Conservation (phyloP, 2,329 filamentous ascomycete genomes). For the Fusarium stilboides region DNA sequence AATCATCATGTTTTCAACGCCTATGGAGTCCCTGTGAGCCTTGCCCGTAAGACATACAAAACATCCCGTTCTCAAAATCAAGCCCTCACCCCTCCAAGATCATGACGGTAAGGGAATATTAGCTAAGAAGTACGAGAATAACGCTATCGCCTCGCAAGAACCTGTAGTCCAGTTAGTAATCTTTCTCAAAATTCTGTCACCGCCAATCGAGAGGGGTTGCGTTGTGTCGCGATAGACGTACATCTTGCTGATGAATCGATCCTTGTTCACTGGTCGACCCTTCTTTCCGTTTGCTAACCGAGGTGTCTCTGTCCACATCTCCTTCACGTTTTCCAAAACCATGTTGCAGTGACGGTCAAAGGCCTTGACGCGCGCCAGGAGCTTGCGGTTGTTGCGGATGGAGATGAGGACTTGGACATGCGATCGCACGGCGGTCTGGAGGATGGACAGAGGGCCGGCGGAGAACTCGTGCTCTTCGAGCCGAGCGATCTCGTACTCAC, state of each 20-base stretch:
- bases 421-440: slow-evolving; percentile 95
- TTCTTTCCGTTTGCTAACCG: slow-evolving; percentile 87
- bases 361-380: slow-evolving; percentile 96
- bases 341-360: slow-evolving; percentile 99
- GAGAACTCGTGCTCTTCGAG: slow-evolving; percentile 72
- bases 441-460: slow-evolving; percentile 80
- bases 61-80: slow-evolving; percentile 47
- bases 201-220: slow-evolving; percentile 17
- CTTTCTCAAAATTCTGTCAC: slow-evolving; percentile 9
- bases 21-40: slow-evolving; percentile 55
- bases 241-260: slow-evolving; percentile 98
- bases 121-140: slow-evolving; percentile 88
- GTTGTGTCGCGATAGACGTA: slow-evolving; percentile 60
- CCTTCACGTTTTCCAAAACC: slow-evolving; percentile 93
- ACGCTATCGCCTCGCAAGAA: slow-evolving; percentile 91
- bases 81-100: slow-evolving; percentile 40
- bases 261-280: slow-evolving; percentile 94
- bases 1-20: slow-evolving; percentile 57
- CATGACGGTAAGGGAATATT: slow-evolving; percentile 39
- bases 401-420: slow-evolving; percentile 98
- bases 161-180: slow-evolving; percentile 62
- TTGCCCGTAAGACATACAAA: slow-evolving; percentile 52
- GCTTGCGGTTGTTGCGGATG: slow-evolving; percentile 97
- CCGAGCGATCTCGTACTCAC: slow-evolving; percentile 91
- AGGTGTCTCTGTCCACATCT: slow-evolving; percentile 99